Percentiles rank a stretch among this genome's conserved stretches.
phyloP scores from a whole-genome alignment of 2,329 filamentous ascomycete genomes.

The Stemphylium lycopersici region DNA sequence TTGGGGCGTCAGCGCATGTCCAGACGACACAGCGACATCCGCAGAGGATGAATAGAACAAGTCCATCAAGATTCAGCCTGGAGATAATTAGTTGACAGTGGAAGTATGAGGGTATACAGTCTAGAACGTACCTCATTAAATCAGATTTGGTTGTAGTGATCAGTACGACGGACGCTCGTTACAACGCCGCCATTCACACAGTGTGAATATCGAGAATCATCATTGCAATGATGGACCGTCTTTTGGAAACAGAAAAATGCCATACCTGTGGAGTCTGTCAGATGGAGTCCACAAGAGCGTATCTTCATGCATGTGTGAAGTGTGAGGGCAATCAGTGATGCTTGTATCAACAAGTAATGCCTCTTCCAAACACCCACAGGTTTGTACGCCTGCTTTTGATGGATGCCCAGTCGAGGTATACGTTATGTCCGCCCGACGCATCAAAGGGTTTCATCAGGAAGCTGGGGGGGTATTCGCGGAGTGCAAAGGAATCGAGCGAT shows the following conservation, averaged over 20 bases:
- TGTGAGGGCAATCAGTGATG: constrained; percentile 63
- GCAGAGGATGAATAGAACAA: constrained; percentile 17
- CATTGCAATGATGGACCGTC: constrained; percentile 59
- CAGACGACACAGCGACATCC: constrained; percentile 16
- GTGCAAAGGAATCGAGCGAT: constrained; percentile 22
- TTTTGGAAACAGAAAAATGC: constrained; percentile 35
- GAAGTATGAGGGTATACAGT: not conserved
- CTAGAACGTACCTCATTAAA: constrained; percentile 67
- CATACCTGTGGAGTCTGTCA: constrained; percentile 42
- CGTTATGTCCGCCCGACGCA: constrained; percentile 73
- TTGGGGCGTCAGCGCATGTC: constrained; percentile 30
- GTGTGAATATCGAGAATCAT: constrained; percentile 73
- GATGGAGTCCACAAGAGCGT: constrained; percentile 10
- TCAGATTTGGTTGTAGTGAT: constrained; percentile 71
- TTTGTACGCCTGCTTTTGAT: constrained; percentile 67
- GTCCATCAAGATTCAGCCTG: constrained; percentile 50
- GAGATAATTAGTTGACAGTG: constrained; percentile 27
- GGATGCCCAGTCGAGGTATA: constrained; percentile 58
- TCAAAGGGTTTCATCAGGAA: constrained; percentile 67
- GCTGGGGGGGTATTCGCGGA: constrained; percentile 9
- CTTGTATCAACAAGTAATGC: constrained; percentile 72
- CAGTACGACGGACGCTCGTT: constrained; percentile 59
- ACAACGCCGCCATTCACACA: constrained; percentile 65
- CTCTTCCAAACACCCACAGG: constrained; percentile 61
- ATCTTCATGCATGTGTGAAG: constrained; percentile 5